Base-by-base conservation (phyloP, 2,329 filamentous ascomycete genomes). In the Leptographium procerum region DNA sequence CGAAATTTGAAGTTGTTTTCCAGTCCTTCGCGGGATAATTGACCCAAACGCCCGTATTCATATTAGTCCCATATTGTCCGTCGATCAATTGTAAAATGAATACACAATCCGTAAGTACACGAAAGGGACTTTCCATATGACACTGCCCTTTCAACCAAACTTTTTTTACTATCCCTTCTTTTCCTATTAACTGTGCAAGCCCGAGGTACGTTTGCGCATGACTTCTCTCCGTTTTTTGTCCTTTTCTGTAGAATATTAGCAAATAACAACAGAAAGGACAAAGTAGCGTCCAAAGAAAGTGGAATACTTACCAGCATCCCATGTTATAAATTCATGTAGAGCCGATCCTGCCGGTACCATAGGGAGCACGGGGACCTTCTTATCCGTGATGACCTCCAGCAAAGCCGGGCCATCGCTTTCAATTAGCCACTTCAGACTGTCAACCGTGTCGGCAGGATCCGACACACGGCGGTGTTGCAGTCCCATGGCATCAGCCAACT, bases 321-420 rank as follows among this genome's bases (percentile, higher is more conserved):
- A 96, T 22, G 91, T 82, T 69, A 97, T 79, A 75, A 97, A 96
- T 73, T 97, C 94, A 70, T 97, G 90, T 67, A 99, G 79, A 60
- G 81, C 92, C 62, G 82, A 86, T 43, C 94, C 94, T 45, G 84
- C 86, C 4, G 92, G 92, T 52, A 99, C 94, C 94, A 97, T 97
- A 43, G 94, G 94, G 68, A 97, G 76, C n/a, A 99, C 92, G 52
- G 92, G 92, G 29, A 94, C 87, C 82, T 94, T 87, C 76, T 86
- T 87, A 72, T 97, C 94, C 4, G 89, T 94, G 56, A 96, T 80
- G 57, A 99, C 87, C 75, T 97, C 92, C 61, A 99, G 79, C 63
- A 97, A 80, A 47, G 91, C 91, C 24, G 94, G 94, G n/a, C 92
- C 94, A 33, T 96, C 88, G 7, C 83, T 84, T 67, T 91, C 82